These are phyloP conservation scores for Borovskyia barvae DNA, from an alignment of 208 protist species.

Conservation along the genomic window DNA sequence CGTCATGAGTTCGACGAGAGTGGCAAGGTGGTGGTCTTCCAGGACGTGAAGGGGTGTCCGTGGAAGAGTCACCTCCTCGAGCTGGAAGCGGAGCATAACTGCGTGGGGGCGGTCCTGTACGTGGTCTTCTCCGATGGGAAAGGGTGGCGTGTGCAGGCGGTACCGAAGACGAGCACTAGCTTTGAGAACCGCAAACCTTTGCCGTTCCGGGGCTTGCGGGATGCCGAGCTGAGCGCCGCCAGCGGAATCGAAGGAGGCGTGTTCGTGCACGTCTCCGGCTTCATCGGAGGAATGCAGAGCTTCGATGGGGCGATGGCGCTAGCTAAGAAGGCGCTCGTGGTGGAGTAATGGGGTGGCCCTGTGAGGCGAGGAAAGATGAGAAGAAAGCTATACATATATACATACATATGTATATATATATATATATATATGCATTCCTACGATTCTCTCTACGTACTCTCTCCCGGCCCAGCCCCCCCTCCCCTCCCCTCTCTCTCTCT, in stretches of 20 bases:
- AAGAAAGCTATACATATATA: neutral
- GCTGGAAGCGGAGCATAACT: constrained; percentile 75
- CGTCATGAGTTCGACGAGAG: constrained; percentile 47
- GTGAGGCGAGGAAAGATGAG: neutral
- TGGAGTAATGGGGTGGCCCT: neutral
- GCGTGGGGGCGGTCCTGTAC: constrained; percentile 68
- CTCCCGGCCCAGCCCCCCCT: neutral
- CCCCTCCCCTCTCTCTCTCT: neutral
- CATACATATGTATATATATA: neutral
- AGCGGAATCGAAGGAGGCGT: constrained; percentile 89
- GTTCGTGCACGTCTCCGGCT: constrained; percentile 95
- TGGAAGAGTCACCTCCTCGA: constrained; percentile 94
- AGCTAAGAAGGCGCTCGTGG: constrained; percentile 77
- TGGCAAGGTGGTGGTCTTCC: constrained; percentile 84
- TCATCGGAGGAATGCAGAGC: constrained; percentile 95
- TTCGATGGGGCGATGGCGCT: constrained; percentile 93
- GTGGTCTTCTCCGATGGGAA: constrained; percentile 88
- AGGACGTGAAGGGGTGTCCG: constrained; percentile 64
- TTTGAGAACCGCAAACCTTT: constrained; percentile 89
- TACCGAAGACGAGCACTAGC: constrained; percentile 54
- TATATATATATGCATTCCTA: neutral
- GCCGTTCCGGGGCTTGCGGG: constrained; percentile 93
- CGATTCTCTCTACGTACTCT: neutral
- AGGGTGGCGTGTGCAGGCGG: constrained; percentile 92
- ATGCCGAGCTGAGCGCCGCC: constrained; percentile 81